Percentiles rank a stretch among this genome's conserved stretches.
phyloP scores from a whole-genome alignment of 352 stramenopile species.

The Phytopythium delawarense region DNA sequence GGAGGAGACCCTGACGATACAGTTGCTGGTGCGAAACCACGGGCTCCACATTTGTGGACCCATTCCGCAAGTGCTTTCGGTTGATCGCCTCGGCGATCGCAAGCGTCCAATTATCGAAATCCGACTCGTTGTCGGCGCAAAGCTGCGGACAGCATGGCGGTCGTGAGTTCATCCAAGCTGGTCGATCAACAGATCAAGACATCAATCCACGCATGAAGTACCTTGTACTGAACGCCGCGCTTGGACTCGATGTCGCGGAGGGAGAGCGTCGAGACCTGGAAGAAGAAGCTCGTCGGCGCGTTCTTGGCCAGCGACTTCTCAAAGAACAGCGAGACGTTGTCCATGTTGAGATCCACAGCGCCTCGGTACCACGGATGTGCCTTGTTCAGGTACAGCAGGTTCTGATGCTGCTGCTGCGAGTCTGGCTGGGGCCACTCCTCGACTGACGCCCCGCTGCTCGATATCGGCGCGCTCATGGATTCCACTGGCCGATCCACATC shows the following conservation, averaged over 20 bases:
- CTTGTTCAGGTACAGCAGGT: conserved; percentile 71
- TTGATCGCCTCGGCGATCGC: conserved; percentile 77
- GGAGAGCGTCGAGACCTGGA: conserved; percentile 75
- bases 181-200: neutral
- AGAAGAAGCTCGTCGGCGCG: conserved; percentile 78
- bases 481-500: neutral
- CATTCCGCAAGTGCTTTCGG: conserved; percentile 46
- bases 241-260: conserved; percentile 80
- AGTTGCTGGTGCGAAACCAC: conserved; percentile 71
- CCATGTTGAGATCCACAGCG: conserved; percentile 66
- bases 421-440: conserved; percentile 9
- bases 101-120: conserved; percentile 79
- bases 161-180: neutral
- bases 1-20: conserved; percentile 62
- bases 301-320: conserved; percentile 77
- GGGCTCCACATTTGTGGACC: conserved; percentile 15
- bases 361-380: conserved; percentile 76
- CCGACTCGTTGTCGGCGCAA: conserved; percentile 65
- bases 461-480: neutral
- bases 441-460: conserved; percentile 10
- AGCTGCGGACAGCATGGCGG: conserved; percentile 20
- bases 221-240: conserved; percentile 81
- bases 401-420: conserved; percentile 27
- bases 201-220: conserved; percentile 11
- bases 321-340: conserved; percentile 76